These are phyloP conservation scores for Scheffersomyces stambukii DNA, from an alignment of 1,139 yeast species.

Conservation along the genomic window DNA sequence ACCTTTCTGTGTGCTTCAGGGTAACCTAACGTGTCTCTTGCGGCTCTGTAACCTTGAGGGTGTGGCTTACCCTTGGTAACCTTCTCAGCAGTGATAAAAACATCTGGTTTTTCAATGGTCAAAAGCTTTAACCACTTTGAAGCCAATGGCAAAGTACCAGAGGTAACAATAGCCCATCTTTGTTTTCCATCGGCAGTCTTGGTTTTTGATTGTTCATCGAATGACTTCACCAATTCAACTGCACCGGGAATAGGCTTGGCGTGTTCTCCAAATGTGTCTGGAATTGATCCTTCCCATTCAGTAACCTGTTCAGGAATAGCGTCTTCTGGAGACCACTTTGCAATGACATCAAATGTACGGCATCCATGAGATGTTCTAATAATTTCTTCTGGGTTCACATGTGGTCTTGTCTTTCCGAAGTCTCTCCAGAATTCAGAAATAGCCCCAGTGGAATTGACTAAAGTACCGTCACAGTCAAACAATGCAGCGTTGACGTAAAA, in stretches of 20 bases:
- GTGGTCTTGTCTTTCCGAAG: constrained; percentile 65
- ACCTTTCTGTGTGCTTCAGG: constrained; percentile 44
- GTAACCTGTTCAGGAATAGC: constrained; percentile 66
- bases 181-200: constrained; percentile 42
- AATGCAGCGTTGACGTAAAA: constrained; percentile 50
- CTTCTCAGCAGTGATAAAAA: constrained; percentile 76
- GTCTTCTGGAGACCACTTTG: constrained; percentile 70
- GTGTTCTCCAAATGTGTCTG: constrained; percentile 64
- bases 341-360: constrained; percentile 75
- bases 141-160: constrained; percentile 76
- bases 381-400: constrained; percentile 65
- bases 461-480: constrained; percentile 83
- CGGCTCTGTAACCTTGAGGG: constrained; percentile 74
- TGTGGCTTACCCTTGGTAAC: constrained; percentile 78
- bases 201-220: constrained; percentile 39
- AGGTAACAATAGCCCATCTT: constrained; percentile 82
- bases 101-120: constrained; percentile 58
- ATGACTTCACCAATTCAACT: constrained; percentile 53
- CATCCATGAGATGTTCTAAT: constrained; percentile 78
- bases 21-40: constrained; percentile 57
- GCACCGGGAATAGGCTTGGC: constrained; percentile 79
- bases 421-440: constrained; percentile 80
- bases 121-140: constrained; percentile 72
- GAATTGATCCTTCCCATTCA: constrained; percentile 66
- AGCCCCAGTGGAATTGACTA: constrained; percentile 78